These are phyloP conservation scores for Scalesia atractyloides DNA, from an alignment of 129 eudicot species.

Conservation along the genomic window DNA sequence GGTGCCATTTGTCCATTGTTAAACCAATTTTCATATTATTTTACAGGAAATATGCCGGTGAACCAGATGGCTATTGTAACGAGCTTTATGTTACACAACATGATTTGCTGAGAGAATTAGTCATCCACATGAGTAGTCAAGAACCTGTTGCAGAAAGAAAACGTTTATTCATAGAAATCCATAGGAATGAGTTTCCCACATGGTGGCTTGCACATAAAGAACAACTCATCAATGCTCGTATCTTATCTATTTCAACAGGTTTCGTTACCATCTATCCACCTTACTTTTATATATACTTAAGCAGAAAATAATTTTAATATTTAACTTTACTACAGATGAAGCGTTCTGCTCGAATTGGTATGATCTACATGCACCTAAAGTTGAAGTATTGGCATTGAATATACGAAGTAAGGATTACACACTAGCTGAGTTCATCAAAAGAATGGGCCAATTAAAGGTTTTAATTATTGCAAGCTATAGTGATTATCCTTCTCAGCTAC, in stretches of 20 bases:
- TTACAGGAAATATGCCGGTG: constrained; percentile 33
- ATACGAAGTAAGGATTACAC: constrained; percentile 14
- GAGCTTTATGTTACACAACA: constrained; percentile 36
- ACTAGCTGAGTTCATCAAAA: constrained; percentile 27
- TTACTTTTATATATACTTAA: not conserved
- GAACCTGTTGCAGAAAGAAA: constrained; percentile 36
- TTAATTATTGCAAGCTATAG: constrained; percentile 34
- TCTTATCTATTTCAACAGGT: constrained; percentile 50
- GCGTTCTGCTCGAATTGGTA: constrained; percentile 35
- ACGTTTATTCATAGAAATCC: constrained; percentile 37
- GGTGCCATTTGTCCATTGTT: not conserved
- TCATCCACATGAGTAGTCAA: constrained; percentile 22
- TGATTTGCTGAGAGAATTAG: too few species aligned
- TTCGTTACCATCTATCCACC: not conserved
- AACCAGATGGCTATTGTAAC: constrained; percentile 32
- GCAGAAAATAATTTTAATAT: not conserved
- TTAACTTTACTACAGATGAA: constrained; percentile 32
- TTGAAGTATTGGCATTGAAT: constrained; percentile 39
- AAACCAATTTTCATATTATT: not conserved
- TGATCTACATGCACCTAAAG: constrained; percentile 36
- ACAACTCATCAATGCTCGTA: not conserved
- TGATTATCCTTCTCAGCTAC: constrained; percentile 19
- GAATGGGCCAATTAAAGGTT: constrained; percentile 30
- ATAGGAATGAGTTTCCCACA: constrained; percentile 15
- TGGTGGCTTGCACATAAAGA: not conserved